Conservation (phyloP, 2,329 filamentous ascomycete genomes). For the Alternaria sp. region DNA sequence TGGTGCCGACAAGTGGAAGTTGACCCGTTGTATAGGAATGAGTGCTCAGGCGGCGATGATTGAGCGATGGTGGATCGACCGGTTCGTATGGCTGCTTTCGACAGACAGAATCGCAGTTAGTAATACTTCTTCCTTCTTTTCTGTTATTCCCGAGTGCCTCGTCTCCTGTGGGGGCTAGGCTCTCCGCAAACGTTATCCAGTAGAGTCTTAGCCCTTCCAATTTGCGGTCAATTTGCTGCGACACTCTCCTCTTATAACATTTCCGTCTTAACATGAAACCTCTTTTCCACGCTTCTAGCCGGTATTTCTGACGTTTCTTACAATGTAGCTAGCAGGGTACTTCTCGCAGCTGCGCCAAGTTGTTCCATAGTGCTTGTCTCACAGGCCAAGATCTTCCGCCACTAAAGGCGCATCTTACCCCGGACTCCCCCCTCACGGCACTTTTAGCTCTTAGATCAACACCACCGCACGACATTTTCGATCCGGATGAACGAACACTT, state of each 20-base stretch:
- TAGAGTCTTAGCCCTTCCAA: background rate
- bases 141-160: background rate
- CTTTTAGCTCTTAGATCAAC: background rate
- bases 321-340: background rate
- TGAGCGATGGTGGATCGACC: constrained; percentile 31
- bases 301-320: background rate
- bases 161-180: background rate
- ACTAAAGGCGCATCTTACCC: constrained; percentile 32
- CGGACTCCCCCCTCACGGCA: constrained; percentile 3
- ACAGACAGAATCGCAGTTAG: background rate
- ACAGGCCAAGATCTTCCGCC: constrained; percentile 30
- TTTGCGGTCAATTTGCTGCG: background rate
- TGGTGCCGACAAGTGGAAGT: constrained; percentile 54
- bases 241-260: background rate
- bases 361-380: constrained; percentile 27
- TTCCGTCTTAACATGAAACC: background rate
- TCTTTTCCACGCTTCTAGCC: background rate
- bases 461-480: background rate
- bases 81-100: background rate
- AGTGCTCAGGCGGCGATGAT: constrained; percentile 42
- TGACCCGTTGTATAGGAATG: constrained; percentile 50
- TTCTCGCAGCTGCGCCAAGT: constrained; percentile 21
- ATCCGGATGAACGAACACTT: background rate
- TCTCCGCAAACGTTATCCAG: background rate
- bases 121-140: background rate